A percentile compares a stretch with the other conserved stretches of the same genome.
These are phyloP conservation scores for Beta corolliflora DNA, from an alignment of 179 eudicot genomes.

Conservation along the genomic window DNA sequence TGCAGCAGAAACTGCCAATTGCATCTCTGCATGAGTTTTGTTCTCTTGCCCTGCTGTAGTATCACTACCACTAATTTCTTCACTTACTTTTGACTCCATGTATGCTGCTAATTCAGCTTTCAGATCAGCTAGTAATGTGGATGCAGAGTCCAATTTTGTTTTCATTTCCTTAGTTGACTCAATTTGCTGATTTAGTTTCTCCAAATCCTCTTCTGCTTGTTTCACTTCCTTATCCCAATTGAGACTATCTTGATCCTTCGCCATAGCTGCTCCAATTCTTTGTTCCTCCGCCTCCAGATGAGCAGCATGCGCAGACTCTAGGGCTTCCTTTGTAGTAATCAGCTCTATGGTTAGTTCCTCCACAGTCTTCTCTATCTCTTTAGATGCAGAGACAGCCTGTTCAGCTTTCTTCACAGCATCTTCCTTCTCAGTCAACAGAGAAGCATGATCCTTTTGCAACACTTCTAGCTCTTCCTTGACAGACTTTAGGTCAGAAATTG, in stretches of 20 bases:
- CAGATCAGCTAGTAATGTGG: slow-evolving; percentile 51
- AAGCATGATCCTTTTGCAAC: slow-evolving; percentile 54
- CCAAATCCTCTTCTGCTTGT: slow-evolving; percentile 74
- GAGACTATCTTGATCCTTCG: slow-evolving; percentile 60
- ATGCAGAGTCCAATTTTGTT: slow-evolving; percentile 58
- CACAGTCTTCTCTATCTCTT: slow-evolving; percentile 73
- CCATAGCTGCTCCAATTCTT: slow-evolving; percentile 69
- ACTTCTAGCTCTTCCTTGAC: slow-evolving; percentile 63
- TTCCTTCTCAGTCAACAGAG: slow-evolving; percentile 59
- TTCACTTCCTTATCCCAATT: slow-evolving; percentile 80
- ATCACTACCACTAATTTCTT: slow-evolving; percentile 36
- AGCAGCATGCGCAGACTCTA: slow-evolving; percentile 74
- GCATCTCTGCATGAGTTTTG: slow-evolving; percentile 47
- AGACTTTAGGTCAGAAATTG: slow-evolving; percentile 61
- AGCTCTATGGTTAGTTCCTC: slow-evolving; percentile 83
- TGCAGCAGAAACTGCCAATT: slow-evolving; percentile 51
- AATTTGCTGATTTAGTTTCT: slow-evolving; percentile 56
- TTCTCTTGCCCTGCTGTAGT: slow-evolving; percentile 28
- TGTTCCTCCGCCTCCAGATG: slow-evolving; percentile 88
- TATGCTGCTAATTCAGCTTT: slow-evolving; percentile 79
- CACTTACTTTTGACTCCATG: slow-evolving; percentile 59
- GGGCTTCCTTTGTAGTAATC: slow-evolving; percentile 67
- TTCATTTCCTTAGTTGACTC: slow-evolving; percentile 63
- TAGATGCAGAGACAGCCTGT: slow-evolving; percentile 62
- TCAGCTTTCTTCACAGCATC: slow-evolving; percentile 67